Conservation (phyloP, 75 land plant species). For the Cryptomeria japonica region DNA sequence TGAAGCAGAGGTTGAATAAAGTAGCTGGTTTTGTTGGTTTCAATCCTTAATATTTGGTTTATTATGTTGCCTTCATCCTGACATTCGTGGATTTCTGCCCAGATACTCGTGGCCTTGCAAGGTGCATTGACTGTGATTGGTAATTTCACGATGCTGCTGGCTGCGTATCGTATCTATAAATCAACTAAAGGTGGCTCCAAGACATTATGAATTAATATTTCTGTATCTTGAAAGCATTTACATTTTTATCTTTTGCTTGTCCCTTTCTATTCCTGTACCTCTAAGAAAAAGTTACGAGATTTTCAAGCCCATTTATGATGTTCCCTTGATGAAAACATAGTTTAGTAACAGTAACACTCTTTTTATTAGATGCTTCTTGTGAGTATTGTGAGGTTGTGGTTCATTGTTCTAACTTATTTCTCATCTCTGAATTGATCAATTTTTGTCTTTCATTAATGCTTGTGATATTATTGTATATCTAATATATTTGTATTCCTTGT, state of each 20-base stretch:
- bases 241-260: not conserved
- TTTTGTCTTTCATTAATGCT: not conserved
- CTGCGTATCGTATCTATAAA: constrained; percentile 89
- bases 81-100: constrained; percentile 12
- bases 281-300: not conserved
- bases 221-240: not conserved
- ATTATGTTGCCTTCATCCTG: not conserved
- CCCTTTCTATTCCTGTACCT: not conserved
- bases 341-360: not conserved
- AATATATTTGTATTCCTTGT: not conserved
- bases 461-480: not conserved
- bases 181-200: constrained; percentile 46
- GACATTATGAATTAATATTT: constrained; percentile 19
- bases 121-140: constrained; percentile 85
- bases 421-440: not conserved
- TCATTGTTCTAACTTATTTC: not conserved
- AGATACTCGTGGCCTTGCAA: constrained; percentile 91
- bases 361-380: not conserved
- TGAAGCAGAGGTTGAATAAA: not conserved
- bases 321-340: not conserved
- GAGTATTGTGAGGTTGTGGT: not conserved
- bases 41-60: not conserved
- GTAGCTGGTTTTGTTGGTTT: not conserved
- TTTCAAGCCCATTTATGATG: not conserved
- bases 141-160: constrained; percentile 87